phyloP scores from a whole-genome alignment of 2,329 filamentous ascomycete genomes.

The Kalaharituber pfeilii region DNA sequence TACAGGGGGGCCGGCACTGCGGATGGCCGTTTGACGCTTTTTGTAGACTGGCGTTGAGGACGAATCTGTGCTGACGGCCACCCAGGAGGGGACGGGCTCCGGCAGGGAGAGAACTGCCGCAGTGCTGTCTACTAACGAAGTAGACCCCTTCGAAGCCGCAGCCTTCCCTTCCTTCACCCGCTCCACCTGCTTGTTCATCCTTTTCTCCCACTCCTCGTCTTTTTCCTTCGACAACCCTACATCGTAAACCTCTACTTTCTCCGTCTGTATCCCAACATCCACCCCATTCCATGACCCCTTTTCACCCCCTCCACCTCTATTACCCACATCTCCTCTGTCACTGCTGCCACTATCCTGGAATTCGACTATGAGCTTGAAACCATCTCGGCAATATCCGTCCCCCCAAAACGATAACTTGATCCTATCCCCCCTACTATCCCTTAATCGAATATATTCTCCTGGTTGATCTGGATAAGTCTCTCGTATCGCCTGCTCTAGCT shows the following conservation, averaged over 20 bases:
- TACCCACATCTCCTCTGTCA: not conserved
- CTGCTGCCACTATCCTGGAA: not conserved
- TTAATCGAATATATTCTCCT: not conserved
- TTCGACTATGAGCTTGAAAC: not conserved
- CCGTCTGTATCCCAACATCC: not conserved
- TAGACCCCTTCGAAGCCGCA: no score
- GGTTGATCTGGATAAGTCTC: not conserved
- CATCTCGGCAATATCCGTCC: not conserved
- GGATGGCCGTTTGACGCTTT: no score
- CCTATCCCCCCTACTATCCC: not conserved
- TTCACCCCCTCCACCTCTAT: not conserved
- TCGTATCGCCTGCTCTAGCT: not conserved
- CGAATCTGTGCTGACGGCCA: no score
- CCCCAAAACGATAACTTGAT: not conserved
- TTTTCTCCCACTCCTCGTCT: not conserved
- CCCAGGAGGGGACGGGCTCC: no score
- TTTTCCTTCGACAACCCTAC: not conserved
- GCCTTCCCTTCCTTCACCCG: not conserved
- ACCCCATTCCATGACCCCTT: not conserved
- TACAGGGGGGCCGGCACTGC: no score
- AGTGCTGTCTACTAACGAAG: no score
- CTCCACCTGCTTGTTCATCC: not conserved
- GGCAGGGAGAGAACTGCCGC: no score
- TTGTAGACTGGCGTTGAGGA: no score
- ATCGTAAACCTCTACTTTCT: not conserved